Evolutionary conservation across 805 yeast species (phyloP), one percentile per base, ranked within the genome.

Genomic region (Barnettozyma pratensis): DNA sequence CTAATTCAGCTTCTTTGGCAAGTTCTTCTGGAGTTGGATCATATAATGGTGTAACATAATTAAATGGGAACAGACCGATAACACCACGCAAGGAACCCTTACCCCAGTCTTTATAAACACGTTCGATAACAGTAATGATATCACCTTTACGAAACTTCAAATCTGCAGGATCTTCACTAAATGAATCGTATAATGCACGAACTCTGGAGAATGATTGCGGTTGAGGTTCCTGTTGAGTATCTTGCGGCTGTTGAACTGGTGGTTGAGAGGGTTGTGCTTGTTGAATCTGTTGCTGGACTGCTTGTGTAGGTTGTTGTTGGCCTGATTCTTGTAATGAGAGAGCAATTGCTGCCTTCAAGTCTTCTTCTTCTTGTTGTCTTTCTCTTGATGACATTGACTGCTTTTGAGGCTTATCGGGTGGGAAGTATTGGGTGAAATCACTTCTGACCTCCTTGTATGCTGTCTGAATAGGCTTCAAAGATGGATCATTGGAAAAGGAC

Each of bases 31-130:
- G 73, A 0, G 87, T 73, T 35, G 85, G 83, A 41, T 81, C 85
- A 1, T 82, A 77, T 5, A 90, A 69, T 2, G 90, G 90, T 0
- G 87, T 77, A 1, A 94, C 98, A 61, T 94, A 92, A 63, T 92
- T 92, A 50, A 87, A 76, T 0, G 99, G 99, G 66, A 92, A 90
- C 11, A 94, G 84, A 19, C 99, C 99, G 44, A 81, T 74, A 47
- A 75, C 76, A 1, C 97, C 97, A 47, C 78, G 75, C 45, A 92
- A 68, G 6, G 92, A 79, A 12, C 99, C 99, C 55, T 88, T 77
- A 85, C 97, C 87, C 99, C 99, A 92, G 61, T 92, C 98, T 53
- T 87, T 76, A 64, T 90, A 91, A 6, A 87, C 96, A 12, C 85
- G 76, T 58, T 91, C 98, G 35, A 91, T 73, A 1, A 94, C 96